Evolutionary conservation across 169 alveolate genomes (phyloP).

Genomic region (Perkinsus marinus): DNA sequence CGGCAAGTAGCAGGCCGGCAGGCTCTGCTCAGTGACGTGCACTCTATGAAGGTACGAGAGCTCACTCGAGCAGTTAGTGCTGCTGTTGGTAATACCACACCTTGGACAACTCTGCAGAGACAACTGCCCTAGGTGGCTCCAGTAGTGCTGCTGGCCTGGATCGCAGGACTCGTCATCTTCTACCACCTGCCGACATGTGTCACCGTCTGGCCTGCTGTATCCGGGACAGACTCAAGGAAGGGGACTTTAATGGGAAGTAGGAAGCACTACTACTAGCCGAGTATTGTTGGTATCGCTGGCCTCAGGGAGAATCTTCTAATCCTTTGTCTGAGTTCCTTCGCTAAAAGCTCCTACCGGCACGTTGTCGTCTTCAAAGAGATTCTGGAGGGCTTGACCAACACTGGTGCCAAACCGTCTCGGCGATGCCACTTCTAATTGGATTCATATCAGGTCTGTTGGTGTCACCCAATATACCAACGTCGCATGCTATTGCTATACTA

Average conservation of each 20-base stretch:
- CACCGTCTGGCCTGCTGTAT: background rate
- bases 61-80: background rate
- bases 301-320: background rate
- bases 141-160: background rate
- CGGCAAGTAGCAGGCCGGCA: background rate
- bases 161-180: background rate
- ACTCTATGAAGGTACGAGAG: background rate
- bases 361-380: background rate
- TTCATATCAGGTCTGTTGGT: background rate
- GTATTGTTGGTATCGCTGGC: background rate
- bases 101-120: no score
- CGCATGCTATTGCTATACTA: background rate
- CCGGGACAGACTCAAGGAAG: background rate
- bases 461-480: background rate
- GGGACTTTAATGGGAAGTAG: background rate
- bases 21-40: background rate
- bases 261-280: background rate
- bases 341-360: background rate
- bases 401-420: background rate
- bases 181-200: background rate
- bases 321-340: background rate
- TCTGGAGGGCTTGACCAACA: background rate
- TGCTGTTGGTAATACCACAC: background rate
- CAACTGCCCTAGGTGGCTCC: background rate
- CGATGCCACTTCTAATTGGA: no score